These are phyloP conservation scores for Daldinia sp. DNA, from an alignment of 2,329 filamentous ascomycete species.

Conservation along the genomic window DNA sequence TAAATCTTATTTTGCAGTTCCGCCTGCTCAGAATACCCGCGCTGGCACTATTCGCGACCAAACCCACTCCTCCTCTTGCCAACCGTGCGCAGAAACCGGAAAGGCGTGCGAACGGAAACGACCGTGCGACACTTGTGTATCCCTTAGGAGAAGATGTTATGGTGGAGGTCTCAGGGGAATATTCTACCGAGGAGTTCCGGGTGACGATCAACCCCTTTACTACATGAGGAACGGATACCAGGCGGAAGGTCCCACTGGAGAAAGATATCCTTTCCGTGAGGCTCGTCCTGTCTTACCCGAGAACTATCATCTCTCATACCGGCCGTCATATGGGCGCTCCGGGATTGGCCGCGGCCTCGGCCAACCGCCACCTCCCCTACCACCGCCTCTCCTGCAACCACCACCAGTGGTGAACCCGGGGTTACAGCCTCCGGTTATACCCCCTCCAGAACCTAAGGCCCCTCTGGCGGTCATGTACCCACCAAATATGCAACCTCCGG, in stretches of 20 bases:
- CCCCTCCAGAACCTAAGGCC: no score
- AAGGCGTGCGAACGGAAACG: constrained; percentile 22
- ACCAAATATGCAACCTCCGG: no score
- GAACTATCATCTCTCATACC: constrained; percentile 14
- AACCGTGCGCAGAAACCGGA: not conserved
- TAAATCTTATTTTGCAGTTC: not conserved
- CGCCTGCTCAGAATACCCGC: not conserved
- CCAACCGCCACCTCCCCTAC: not conserved
- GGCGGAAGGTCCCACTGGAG: no score
- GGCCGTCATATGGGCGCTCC: not conserved
- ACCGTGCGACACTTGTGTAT: constrained; percentile 22
- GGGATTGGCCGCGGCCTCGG: not conserved
- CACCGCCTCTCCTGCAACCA: no score
- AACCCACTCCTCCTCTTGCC: not conserved
- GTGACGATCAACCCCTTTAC: constrained; percentile 45
- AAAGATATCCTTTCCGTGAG: not conserved
- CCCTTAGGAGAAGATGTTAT: not conserved
- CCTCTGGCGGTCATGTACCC: no score
- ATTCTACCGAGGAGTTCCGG: constrained; percentile 24
- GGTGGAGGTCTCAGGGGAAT: not conserved
- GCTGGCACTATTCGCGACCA: not conserved
- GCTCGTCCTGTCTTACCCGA: not conserved
- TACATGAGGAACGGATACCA: constrained; percentile 48
- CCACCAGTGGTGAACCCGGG: no score
- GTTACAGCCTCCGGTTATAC: no score